Conservation (phyloP, 2,329 filamentous ascomycete species). For the Calonectria pteridis region DNA sequence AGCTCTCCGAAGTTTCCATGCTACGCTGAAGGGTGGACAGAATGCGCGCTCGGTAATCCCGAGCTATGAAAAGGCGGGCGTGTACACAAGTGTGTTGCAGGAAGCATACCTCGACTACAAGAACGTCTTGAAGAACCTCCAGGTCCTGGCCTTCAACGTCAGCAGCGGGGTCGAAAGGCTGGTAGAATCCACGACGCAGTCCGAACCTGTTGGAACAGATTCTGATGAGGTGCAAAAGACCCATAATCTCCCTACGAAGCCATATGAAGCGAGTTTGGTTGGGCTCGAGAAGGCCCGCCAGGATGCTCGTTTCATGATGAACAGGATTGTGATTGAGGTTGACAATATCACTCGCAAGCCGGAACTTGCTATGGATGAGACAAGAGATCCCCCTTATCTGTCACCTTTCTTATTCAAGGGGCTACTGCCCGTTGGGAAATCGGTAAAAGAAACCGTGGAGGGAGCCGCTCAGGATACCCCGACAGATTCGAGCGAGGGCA, state of each 20-base stretch:
- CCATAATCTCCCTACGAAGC: background rate
- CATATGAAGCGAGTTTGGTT: background rate
- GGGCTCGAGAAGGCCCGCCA: background rate
- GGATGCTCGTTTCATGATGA: slow-evolving; percentile 5
- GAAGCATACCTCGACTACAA: slow-evolving; percentile 27
- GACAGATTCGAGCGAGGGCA: background rate
- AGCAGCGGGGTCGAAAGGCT: background rate
- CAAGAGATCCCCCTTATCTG: background rate
- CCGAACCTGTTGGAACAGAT: background rate
- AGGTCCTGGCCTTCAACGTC: slow-evolving; percentile 19
- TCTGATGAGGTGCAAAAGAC: background rate
- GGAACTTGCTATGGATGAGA: slow-evolving; percentile 11
- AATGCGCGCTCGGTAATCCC: background rate
- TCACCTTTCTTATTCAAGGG: slow-evolving; percentile 18
- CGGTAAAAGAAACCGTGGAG: background rate
- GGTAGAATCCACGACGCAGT: background rate
- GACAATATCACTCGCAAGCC: slow-evolving; percentile 16
- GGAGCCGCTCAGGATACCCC: background rate
- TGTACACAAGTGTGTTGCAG: slow-evolving; percentile 12
- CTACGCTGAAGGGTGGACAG: background rate
- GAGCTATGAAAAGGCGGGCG: slow-evolving; percentile 4
- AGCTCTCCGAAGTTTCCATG: slow-evolving; percentile 11
- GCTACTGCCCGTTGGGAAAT: background rate
- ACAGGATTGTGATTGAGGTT: slow-evolving; percentile 21
- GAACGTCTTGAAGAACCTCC: slow-evolving; percentile 10